Conservation (phyloP, 306 rosid species). For the Canavalia gladiata region DNA sequence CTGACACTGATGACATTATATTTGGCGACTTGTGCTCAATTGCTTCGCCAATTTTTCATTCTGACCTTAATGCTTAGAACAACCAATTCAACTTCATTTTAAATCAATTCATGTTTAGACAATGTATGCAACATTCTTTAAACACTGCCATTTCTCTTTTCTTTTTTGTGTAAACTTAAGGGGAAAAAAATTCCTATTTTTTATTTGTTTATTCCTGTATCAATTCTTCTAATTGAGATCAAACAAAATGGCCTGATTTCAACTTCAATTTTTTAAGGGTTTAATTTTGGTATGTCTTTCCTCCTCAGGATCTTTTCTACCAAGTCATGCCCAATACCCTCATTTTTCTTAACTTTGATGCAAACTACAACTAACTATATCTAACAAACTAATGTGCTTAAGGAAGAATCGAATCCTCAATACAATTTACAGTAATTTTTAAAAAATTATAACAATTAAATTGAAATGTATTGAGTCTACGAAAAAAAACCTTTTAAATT, state of each 20-base stretch:
- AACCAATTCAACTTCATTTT: not conserved
- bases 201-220: conserved; percentile 1
- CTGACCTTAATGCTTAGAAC: conserved; percentile 60
- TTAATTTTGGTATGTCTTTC: not conserved
- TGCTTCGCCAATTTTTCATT: conserved; percentile 66
- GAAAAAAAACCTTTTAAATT: no score
- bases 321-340: not conserved
- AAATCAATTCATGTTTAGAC: not conserved
- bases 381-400: not conserved
- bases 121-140: conserved; percentile 11
- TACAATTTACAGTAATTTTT: no score
- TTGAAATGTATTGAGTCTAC: no score
- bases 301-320: no score
- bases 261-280: not conserved
- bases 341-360: not conserved
- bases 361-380: not conserved
- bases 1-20: conserved; percentile 68
- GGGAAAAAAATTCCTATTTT: not conserved
- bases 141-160: not conserved
- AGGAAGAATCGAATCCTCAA: no score
- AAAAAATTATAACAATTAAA: no score
- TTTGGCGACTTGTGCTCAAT: conserved; percentile 70
- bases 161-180: not conserved
- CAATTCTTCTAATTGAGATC: not conserved
- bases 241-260: not conserved